Base-by-base conservation (phyloP, 2,329 filamentous ascomycete species). In the Trichophyton simii region DNA sequence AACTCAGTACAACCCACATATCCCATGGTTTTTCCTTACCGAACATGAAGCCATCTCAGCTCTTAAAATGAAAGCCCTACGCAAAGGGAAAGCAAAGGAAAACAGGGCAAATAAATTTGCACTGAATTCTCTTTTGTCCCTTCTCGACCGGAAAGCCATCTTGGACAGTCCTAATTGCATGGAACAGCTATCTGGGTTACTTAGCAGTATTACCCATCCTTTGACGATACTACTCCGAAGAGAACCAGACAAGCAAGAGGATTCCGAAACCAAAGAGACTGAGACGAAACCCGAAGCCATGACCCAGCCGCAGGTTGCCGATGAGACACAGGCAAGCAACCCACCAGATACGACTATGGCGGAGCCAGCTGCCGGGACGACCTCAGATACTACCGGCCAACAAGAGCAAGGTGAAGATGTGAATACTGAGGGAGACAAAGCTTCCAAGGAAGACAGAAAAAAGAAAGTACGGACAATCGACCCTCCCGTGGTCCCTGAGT, bases 111-210 rank as follows among this genome's bases (percentile, higher is more conserved):
- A 87, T 67, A 94, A 89, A 71, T 99, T 88, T 71, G 91, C 95
- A 8, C 83, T 99, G 71, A 99, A 99, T 72, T 91, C 91, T 13
- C 78, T 99, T 34, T 80, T 99, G 55, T 87, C 85, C 64, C 81
- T 99, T 3, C 81, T 99, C 22, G 94, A 97, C 71, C 88, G 94
- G n/a, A 89, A 91, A 66, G 80, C 97, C 64, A 91, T 99, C 65
- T 95, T 96, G 77, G 94, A 99, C 75, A 99, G 91, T 75, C 91
- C 92, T n/a, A 82, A 86, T 5, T 92, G 96, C 61, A 97, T 99
- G 91, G 92, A 96, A 68, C 87, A 91, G 65, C 81, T 99, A 28
- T 94, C 94, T 1, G 86, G 87, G 65, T 78, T 99, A 34, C 81
- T 99, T 28, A 92, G 90, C 72, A 87, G 88, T 66, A 90, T 97